Evolutionary conservation across 129 eudicot species (phyloP).

Genomic region (Flaveria ramosissima): DNA sequence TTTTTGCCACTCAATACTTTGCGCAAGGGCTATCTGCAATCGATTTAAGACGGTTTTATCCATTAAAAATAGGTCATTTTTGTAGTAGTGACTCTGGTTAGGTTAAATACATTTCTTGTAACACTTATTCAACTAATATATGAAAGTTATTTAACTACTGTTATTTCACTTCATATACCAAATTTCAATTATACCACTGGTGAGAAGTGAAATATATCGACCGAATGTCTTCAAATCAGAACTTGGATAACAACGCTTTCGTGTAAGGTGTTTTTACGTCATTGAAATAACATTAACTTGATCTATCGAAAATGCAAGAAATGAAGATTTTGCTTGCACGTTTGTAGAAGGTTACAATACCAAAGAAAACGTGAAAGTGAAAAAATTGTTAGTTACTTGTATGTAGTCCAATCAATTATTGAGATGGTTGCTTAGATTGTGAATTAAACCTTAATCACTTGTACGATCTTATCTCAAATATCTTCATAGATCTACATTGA

Average conservation of each 20-base stretch:
- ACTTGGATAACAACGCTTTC: not conserved
- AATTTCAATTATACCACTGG: not conserved
- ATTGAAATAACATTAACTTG: not conserved
- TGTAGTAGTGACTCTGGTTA: not conserved
- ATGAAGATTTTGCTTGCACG: constrained; percentile 31
- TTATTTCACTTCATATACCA: not conserved
- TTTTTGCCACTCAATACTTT: too few relatives aligned
- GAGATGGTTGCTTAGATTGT: constrained; percentile 14
- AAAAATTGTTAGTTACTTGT: constrained; percentile 37
- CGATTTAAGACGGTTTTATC: not conserved
- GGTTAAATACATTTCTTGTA: not conserved
- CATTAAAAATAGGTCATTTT: not conserved
- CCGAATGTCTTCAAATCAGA: not conserved
- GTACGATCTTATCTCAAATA: constrained; percentile 15
- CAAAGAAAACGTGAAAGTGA: constrained; percentile 25
- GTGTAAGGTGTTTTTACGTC: not conserved
- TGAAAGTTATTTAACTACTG: not conserved
- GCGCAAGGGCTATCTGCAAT: not conserved
- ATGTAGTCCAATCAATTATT: constrained; percentile 28
- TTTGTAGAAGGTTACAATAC: constrained; percentile 24
- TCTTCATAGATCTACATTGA: not conserved
- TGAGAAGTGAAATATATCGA: not conserved
- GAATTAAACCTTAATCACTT: constrained; percentile 4
- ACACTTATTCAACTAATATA: too few relatives aligned
- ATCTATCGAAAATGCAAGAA: constrained; percentile 6